Conservation (phyloP, 768 basidiomycete genomes). For the Postia placenta region DNA sequence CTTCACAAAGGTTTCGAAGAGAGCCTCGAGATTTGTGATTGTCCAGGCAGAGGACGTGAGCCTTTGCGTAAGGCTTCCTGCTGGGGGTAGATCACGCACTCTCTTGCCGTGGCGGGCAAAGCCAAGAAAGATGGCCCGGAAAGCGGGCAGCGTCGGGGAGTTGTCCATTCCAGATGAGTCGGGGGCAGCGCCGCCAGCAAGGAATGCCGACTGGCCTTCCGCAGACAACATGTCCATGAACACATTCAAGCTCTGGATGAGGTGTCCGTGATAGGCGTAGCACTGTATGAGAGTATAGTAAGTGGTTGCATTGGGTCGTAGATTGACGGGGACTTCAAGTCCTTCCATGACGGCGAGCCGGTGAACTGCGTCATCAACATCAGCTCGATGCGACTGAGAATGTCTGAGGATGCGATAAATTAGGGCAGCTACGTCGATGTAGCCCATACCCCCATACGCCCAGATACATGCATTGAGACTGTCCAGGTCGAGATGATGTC, state of each 20-base stretch:
- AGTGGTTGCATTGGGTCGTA: constrained; percentile 59
- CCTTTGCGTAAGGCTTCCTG: background rate
- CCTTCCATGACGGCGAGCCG: constrained; percentile 38
- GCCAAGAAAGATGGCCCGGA: constrained; percentile 70
- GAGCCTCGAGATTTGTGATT: constrained; percentile 42
- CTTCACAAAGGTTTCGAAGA: constrained; percentile 61
- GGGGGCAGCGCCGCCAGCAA: background rate
- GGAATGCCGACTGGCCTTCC: background rate
- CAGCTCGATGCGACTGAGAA: constrained; percentile 35
- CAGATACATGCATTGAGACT: constrained; percentile 67
- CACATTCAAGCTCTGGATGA: constrained; percentile 45
- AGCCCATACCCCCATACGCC: constrained; percentile 52
- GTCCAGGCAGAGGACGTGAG: constrained; percentile 40
- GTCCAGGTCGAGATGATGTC: constrained; percentile 50
- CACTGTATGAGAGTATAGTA: constrained; percentile 66
- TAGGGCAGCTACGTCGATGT: constrained; percentile 47
- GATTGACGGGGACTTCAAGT: constrained; percentile 34
- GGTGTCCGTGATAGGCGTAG: constrained; percentile 66
- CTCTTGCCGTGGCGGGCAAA: constrained; percentile 53
- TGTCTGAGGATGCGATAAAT: constrained; percentile 64
- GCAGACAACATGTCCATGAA: constrained; percentile 64
- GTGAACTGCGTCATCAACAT: constrained; percentile 26
- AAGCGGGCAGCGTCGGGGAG: constrained; percentile 43
- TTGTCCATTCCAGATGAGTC: constrained; percentile 18
- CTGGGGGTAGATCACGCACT: constrained; percentile 7